These are phyloP conservation scores for Monosporozyma aerobia DNA, from an alignment of 805 yeast species.

Conservation along the genomic window DNA sequence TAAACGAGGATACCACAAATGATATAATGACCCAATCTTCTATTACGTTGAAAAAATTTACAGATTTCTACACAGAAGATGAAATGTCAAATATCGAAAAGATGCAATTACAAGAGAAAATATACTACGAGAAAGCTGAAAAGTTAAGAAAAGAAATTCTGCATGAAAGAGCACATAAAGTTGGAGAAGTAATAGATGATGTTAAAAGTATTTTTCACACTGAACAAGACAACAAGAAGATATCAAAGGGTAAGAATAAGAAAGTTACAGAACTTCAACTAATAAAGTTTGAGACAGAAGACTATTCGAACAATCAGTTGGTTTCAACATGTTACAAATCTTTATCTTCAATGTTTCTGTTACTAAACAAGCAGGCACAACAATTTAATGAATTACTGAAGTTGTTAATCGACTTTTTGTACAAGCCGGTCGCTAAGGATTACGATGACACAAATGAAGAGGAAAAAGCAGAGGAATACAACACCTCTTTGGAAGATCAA, in stretches of 20 bases:
- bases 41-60: conserved; percentile 7
- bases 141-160: conserved; percentile 44
- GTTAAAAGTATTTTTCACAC: conserved; percentile 14
- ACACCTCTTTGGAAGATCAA: conserved; percentile 63
- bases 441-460: conserved; percentile 28
- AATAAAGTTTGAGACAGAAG: conserved; percentile 12
- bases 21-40: neutral
- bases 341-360: conserved; percentile 8
- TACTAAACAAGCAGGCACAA: conserved; percentile 19
- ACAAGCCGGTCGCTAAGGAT: conserved; percentile 22
- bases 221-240: neutral
- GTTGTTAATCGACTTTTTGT: conserved; percentile 13
- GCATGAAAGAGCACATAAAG: conserved; percentile 29
- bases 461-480: conserved; percentile 68
- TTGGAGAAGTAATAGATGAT: conserved; percentile 18
- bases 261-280: conserved; percentile 5
- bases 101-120: conserved; percentile 40
- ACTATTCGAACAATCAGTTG: conserved; percentile 16
- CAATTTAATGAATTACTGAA: conserved; percentile 17
- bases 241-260: neutral
- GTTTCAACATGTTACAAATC: conserved; percentile 17
- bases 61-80: conserved; percentile 18
- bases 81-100: conserved; percentile 22
- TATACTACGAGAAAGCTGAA: conserved; percentile 55
- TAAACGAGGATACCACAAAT: neutral